These are phyloP conservation scores for Botrytis aclada DNA, from an alignment of 2,329 filamentous ascomycete genomes.

Conservation along the genomic window DNA sequence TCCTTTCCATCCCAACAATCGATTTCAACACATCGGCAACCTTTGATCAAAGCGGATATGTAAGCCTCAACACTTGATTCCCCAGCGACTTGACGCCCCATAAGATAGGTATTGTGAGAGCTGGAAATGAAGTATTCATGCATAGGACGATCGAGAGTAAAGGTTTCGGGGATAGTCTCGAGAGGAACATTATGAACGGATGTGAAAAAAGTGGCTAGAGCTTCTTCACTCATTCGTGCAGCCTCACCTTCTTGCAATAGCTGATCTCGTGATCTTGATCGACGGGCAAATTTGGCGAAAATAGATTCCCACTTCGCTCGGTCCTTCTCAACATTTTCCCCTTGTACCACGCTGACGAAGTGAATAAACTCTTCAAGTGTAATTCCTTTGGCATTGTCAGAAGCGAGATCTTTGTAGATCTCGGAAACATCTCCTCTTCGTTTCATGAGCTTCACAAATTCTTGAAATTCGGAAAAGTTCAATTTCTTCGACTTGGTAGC, in stretches of 20 bases:
- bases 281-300: constrained; percentile 68
- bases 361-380: constrained; percentile 68
- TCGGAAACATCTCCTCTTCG: constrained; percentile 75
- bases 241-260: constrained; percentile 44
- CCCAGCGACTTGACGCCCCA: constrained; percentile 85
- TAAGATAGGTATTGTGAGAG: constrained; percentile 96
- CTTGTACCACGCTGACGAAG: constrained; percentile 73
- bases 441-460: constrained; percentile 80
- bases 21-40: constrained; percentile 93
- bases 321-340: constrained; percentile 69
- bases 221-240: constrained; percentile 69
- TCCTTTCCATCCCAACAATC: constrained; percentile 96
- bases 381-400: constrained; percentile 61
- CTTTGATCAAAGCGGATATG: constrained; percentile 80
- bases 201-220: constrained; percentile 73
- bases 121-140: constrained; percentile 98
- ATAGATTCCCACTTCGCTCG: constrained; percentile 64
- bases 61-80: constrained; percentile 94
- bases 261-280: constrained; percentile 49
- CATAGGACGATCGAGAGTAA: constrained; percentile 73
- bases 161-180: constrained; percentile 56
- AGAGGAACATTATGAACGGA: constrained; percentile 72
- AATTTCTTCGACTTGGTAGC: constrained; percentile 61
- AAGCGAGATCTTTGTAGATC: constrained; percentile 64
- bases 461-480: constrained; percentile 76